Evolutionary conservation across 208 protist genomes (phyloP).

Genomic region (Strigomonas culicis): DNA sequence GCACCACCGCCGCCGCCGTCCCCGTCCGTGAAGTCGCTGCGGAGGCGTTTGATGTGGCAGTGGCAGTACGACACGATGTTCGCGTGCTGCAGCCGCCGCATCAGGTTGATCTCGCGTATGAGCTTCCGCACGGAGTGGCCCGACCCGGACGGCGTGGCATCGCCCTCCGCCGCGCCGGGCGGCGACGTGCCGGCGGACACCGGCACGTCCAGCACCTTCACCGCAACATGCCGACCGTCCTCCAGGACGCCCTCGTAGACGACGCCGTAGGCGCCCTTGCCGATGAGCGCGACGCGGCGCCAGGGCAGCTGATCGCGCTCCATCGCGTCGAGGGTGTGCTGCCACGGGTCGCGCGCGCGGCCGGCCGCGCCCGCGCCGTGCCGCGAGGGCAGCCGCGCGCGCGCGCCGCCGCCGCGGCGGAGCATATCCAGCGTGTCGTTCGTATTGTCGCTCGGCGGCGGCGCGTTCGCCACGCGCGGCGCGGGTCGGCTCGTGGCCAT

Average conservation of each 20-base stretch:
- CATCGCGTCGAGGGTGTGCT: slow-evolving; percentile 22
- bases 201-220: slow-evolving; percentile 77
- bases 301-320: slow-evolving; percentile 25
- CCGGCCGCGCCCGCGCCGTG: not conserved
- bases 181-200: no score
- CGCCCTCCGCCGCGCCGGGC: slow-evolving; percentile 11
- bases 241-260: slow-evolving; percentile 47
- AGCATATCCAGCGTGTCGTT: slow-evolving; percentile 2
- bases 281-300: slow-evolving; percentile 28
- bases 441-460: not conserved
- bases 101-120: slow-evolving; percentile 76
- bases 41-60: slow-evolving; percentile 57
- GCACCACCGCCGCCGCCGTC: no score
- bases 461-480: no score
- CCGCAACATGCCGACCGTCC: slow-evolving; percentile 39
- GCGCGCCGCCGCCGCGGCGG: not conserved
- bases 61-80: slow-evolving; percentile 84
- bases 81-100: slow-evolving; percentile 66
- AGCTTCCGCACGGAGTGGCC: slow-evolving; percentile 30
- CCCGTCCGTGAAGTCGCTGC: slow-evolving; percentile 21
- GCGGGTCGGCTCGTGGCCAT: not conserved
- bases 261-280: slow-evolving; percentile 32
- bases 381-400: not conserved
- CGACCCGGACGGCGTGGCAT: not conserved
- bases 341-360: slow-evolving; percentile 17